phyloP scores from a whole-genome alignment of 345 rosid genomes.

The Boechera stricta region DNA sequence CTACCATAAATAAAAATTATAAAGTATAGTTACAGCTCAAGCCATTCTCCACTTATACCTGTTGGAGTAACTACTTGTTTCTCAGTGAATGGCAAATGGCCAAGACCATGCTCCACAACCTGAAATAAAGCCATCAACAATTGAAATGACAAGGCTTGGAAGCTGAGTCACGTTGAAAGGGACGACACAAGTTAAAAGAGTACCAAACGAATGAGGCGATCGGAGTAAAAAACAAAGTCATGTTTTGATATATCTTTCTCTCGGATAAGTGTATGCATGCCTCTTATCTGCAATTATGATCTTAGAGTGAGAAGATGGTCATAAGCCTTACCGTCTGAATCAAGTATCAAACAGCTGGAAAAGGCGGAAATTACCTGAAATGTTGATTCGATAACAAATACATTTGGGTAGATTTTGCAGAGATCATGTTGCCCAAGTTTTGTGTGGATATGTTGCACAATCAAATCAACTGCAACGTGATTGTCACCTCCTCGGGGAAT shows the following conservation, averaged over 20 bases:
- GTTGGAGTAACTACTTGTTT: conserved; percentile 94
- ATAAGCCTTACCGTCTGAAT: not conserved
- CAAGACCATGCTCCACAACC: conserved; percentile 99
- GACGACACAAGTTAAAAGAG: conserved; percentile 26
- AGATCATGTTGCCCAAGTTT: conserved; percentile 97
- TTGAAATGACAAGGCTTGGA: conserved; percentile 21
- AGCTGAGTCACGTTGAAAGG: conserved; percentile 22
- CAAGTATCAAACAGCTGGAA: conserved; percentile 18
- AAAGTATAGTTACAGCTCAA: conserved; percentile 14
- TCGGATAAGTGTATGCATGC: conserved; percentile 99
- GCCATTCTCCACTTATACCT: conserved; percentile 39
- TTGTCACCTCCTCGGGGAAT: conserved; percentile 97
- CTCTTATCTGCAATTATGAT: conserved; percentile 78
- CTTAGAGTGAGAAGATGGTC: conserved; percentile 35
- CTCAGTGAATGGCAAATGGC: conserved; percentile 95
- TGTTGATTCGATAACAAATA: conserved; percentile 79
- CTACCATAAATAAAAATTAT: not conserved
- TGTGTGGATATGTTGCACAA: conserved; percentile 91
- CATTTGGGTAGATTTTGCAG: conserved; percentile 89
- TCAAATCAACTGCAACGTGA: conserved; percentile 95
- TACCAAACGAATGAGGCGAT: conserved; percentile 96
- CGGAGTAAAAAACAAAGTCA: conserved; percentile 97
- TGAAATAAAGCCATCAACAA: conserved; percentile 45
- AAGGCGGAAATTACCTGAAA: conserved; percentile 74
- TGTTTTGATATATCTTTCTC: conserved; percentile 95